phyloP scores from a whole-genome alignment of 371 early-diverging fungal genomes.

The Thermomucor indicae-seudaticae region DNA sequence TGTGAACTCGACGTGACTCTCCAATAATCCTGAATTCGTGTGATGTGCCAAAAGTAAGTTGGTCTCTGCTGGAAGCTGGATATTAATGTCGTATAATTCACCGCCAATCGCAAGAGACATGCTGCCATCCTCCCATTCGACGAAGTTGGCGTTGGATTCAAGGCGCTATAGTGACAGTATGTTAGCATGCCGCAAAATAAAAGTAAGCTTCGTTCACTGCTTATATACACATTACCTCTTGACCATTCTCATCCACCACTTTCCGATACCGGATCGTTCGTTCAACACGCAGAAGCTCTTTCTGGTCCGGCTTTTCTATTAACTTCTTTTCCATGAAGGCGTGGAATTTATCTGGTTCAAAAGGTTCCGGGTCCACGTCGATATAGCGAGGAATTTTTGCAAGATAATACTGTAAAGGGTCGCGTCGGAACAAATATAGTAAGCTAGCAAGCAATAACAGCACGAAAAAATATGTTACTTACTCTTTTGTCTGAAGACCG shows the following conservation, averaged over 20 bases:
- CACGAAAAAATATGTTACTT: too few species aligned
- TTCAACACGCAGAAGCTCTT: slow-evolving; percentile 49
- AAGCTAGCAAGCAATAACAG: neutral
- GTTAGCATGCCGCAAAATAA: slow-evolving; percentile 4
- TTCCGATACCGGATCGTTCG: slow-evolving; percentile 79
- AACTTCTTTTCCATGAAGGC: slow-evolving; percentile 18
- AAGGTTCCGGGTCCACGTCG: slow-evolving; percentile 65
- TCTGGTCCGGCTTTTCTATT: slow-evolving; percentile 32
- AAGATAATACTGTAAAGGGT: slow-evolving; percentile 51
- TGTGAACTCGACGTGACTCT: slow-evolving; percentile 64
- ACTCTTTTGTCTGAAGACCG: slow-evolving; percentile 31
- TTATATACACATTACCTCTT: slow-evolving; percentile 22
- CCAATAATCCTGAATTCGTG: slow-evolving; percentile 56
- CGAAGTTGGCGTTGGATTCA: slow-evolving; percentile 76
- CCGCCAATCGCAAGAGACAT: slow-evolving; percentile 72
- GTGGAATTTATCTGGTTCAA: slow-evolving; percentile 58
- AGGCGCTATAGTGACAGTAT: slow-evolving; percentile 23
- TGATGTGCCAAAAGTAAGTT: slow-evolving; percentile 67
- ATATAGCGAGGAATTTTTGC: slow-evolving; percentile 74
- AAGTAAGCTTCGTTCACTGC: neutral
- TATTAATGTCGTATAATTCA: slow-evolving; percentile 72
- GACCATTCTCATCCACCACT: slow-evolving; percentile 29
- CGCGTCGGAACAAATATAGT: neutral
- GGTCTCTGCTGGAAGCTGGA: slow-evolving; percentile 44
- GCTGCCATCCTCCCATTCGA: slow-evolving; percentile 82